Base-by-base conservation (phyloP, 768 basidiomycete genomes). In the Mycena vulgaris region DNA sequence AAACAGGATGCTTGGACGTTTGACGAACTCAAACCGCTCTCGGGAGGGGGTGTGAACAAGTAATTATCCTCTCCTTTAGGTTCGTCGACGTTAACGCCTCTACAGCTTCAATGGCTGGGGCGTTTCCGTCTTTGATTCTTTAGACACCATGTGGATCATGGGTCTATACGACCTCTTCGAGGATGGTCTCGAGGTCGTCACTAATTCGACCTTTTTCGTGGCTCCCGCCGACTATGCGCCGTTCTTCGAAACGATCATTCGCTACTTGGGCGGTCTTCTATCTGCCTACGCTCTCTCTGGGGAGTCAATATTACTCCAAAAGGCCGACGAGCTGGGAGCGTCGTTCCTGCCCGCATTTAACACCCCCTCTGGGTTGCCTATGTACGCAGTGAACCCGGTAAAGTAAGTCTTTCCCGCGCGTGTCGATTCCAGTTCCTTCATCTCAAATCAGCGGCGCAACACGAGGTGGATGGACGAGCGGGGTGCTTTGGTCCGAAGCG, bases 81-180 rank as follows among this genome's bases (percentile, higher is more conserved):
- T 9, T 33, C 53, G 23, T 33, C 35, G 14, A 28, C 64, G 17
- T 65, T 35, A 45, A 69, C 25, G n/a, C 39, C 39, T 35, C 40
- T 42, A 37, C 33, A 78, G 78, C 47, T 79, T 88, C 76, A 88
- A 88, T 75, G 88, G 87, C 33, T 89, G 88, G 92, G 89, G 84
- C 69, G 84, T 93, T 16, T 89, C 92, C 6, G 80, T 95, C 51
- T 84, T 94, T 58, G 95, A 96, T 73, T 88, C 92, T 0, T 83
- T 96, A 42, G 93, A 95, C 75, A 93, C 93, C 2, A 89, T 97
- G 84, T 89, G 91, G 82, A 85, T 96, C 48, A 91, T 95, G 89
- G 93, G 87, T 8, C 82, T 95, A n/a, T 80, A 88, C 28, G 85
- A 90, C 0, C 89, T 95, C 72, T 95, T 94, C 74, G 77, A 85